Evolutionary conservation across 2,329 filamentous ascomycete genomes (phyloP), one percentile per base, ranked within the genome.

Genomic region (Nigrospora oryzae): DNA sequence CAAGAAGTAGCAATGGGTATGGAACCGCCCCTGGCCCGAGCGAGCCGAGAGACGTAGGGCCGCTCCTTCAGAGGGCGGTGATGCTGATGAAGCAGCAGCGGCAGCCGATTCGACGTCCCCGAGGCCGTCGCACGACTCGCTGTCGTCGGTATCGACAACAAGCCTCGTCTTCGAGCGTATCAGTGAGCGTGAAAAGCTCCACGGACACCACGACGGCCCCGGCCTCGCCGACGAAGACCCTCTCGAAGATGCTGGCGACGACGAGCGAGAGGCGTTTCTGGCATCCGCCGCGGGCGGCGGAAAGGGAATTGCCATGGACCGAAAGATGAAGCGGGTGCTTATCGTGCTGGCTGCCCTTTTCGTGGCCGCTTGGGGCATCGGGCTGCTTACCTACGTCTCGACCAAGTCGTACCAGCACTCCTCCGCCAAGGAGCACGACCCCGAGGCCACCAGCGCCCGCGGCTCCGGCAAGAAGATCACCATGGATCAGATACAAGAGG

Each of bases 161-260:
- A 91, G 87, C 55, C 73, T 93, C 13, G 79, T 93, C 44, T 86
- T 93, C 59, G 86, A 93, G 53, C 80, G 84, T 50, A 75, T 91
- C 52, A 75, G 79, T 55, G 82, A 86, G 59, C 63, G 66, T 38
- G 63, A 69, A 59, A 71, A 61, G 13, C 54, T 59, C 45, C 52
- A 50, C 46, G 53, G 55, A 42, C 53, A 49, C 39, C 53, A 55
- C 33, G 55, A 63, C 57, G 50, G 62, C 53, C 53, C 63, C 50
- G 59, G 64, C 46, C 57, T 68, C 45, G 63, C 71, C 58, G 65
- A 75, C 48, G 67, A 75, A 51, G 67, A 73, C 48, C 56, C 60
- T 49, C 62, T 73, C 53, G 71, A 62, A 56, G 70, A 65, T 50
- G 57, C 55, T 44, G 56, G 59, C 42, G 62, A 64, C 43, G 65